Percentiles rank a stretch among this genome's conserved stretches.
Conservation (phyloP, 1,284 basidiomycete species). For the Coniophora puteana region DNA sequence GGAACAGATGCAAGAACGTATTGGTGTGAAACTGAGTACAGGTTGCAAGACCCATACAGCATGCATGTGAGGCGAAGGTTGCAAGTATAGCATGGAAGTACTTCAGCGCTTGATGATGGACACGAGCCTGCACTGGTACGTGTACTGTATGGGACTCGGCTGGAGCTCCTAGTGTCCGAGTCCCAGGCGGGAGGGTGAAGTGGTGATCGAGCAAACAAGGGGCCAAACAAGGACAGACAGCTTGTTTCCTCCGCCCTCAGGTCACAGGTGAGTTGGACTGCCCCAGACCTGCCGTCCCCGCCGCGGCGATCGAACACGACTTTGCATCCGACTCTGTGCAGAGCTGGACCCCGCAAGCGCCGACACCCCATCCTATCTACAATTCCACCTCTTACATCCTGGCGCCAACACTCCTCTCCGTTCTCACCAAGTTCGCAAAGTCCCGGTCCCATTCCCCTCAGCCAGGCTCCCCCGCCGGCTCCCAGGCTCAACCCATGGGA, state of each 20-base stretch:
- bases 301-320: no score
- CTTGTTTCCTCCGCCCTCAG: conserved; percentile 4
- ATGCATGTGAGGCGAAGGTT: no score
- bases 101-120: no score
- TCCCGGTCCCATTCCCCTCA: conserved; percentile 64
- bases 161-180: no score
- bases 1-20: no score
- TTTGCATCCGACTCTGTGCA: no score
- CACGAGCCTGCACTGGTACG: no score
- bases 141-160: no score
- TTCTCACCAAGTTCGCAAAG: conserved; percentile 64
- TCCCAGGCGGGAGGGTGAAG: no score
- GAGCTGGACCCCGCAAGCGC: conserved; percentile 8
- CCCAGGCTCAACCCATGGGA: conserved; percentile 56
- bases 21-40: no score
- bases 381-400: conserved; percentile 44
- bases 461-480: conserved; percentile 27
- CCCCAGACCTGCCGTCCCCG: no score
- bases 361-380: conserved; percentile 11
- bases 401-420: conserved; percentile 77
- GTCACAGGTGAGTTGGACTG: conserved; percentile 14
- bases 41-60: no score
- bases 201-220: conserved; percentile 30
- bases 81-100: not conserved
- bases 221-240: conserved; percentile 28